These are phyloP conservation scores for Didymella glomerata DNA, from an alignment of 2,329 filamentous ascomycete genomes.

Conservation along the genomic window DNA sequence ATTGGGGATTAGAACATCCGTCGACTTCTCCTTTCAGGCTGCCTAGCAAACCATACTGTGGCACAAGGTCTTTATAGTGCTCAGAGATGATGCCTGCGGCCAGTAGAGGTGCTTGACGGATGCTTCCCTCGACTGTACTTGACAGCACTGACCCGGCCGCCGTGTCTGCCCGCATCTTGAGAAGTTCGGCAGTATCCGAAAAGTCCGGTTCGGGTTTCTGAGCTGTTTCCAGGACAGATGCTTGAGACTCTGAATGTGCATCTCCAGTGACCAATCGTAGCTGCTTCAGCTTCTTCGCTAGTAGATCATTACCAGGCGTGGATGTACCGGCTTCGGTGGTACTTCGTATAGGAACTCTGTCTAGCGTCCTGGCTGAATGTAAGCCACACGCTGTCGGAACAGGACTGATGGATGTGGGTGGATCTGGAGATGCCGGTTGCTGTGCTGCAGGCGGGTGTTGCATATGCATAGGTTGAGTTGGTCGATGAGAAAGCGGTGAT, in stretches of 20 bases:
- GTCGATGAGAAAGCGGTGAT: background rate
- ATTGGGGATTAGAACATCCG: conserved; percentile 4
- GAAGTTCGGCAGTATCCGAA: conserved; percentile 1
- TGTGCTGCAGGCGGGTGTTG: background rate
- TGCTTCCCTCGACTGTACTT: conserved; percentile 7
- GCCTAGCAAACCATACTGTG: conserved; percentile 26
- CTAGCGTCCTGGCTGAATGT: background rate
- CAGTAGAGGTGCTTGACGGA: conserved; percentile 24
- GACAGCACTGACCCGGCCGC: background rate
- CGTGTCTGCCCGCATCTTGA: background rate
- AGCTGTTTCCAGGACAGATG: too few species aligned
- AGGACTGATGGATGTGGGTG: background rate
- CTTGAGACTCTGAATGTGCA: background rate
- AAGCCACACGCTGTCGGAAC: background rate
- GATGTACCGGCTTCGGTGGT: background rate
- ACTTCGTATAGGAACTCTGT: background rate
- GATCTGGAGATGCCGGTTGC: background rate
- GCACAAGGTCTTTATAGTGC: conserved; percentile 23
- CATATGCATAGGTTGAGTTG: background rate
- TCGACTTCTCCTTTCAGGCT: background rate
- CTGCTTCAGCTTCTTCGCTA: conserved; percentile 9
- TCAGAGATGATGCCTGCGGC: conserved; percentile 4
- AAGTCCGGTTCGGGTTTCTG: conserved; percentile 9
- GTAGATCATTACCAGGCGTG: background rate
- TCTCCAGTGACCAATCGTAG: background rate